Conservation (phyloP, 768 basidiomycete genomes). For the Boletus rex-veris region DNA sequence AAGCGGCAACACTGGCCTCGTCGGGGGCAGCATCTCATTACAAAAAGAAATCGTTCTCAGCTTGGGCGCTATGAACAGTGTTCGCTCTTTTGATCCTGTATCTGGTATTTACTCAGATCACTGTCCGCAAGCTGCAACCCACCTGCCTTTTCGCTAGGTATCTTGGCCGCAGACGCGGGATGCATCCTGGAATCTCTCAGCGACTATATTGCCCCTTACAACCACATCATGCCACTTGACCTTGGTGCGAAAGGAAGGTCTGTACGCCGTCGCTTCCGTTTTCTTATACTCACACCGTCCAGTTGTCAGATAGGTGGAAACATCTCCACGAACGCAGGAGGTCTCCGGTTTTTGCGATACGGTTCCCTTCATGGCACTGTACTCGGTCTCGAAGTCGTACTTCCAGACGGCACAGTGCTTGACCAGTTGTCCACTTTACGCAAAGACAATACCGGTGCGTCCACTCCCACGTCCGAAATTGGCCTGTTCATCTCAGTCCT, state of each 20-base stretch:
- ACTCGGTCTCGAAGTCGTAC: conserved; percentile 91
- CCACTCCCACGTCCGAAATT: neutral
- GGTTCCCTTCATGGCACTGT: conserved; percentile 94
- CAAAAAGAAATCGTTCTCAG: conserved; percentile 86
- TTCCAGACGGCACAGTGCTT: conserved; percentile 90
- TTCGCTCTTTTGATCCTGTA: conserved; percentile 80
- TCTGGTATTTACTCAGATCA: conserved; percentile 50
- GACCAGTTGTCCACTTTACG: conserved; percentile 86
- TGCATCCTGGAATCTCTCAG: conserved; percentile 88
- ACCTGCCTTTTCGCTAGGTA: conserved; percentile 47
- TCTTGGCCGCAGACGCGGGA: conserved; percentile 91
- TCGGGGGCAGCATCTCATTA: conserved; percentile 90
- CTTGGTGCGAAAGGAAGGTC: conserved; percentile 95
- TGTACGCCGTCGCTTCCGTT: conserved; percentile 11
- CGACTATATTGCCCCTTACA: conserved; percentile 78
- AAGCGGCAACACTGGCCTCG: conserved; percentile 97
- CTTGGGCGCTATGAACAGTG: conserved; percentile 74
- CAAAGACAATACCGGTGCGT: conserved; percentile 94
- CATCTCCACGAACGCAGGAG: conserved; percentile 95
- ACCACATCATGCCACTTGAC: conserved; percentile 96
- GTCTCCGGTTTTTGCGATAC: conserved; percentile 90
- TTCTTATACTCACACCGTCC: conserved; percentile 5
- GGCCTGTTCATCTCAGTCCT: neutral
- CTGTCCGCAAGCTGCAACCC: neutral
- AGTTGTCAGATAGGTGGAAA: conserved; percentile 99